Evolutionary conservation across 2,329 filamentous ascomycete species (phyloP).

Genomic region (Xylaria digitata): DNA sequence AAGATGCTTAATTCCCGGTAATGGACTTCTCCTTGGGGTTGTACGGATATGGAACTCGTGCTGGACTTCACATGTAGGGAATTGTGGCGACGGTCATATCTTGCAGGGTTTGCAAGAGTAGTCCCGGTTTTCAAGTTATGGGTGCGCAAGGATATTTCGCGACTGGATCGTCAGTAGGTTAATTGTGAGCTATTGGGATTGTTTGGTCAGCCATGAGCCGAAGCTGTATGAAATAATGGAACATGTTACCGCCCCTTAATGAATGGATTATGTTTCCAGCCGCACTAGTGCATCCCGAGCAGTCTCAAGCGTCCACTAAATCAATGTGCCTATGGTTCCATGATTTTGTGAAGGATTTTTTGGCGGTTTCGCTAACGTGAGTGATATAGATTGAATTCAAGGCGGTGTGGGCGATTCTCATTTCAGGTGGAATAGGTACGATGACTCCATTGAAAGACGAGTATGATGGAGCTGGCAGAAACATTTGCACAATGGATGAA

Average conservation of each 20-base stretch:
- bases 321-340: not conserved
- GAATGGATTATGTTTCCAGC: not conserved
- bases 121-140: not conserved
- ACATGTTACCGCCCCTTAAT: conserved; percentile 1
- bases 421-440: not conserved
- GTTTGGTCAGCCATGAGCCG: not conserved
- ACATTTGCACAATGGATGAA: not conserved
- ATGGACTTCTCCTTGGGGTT: not conserved
- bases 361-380: not conserved
- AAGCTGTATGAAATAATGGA: conserved; percentile 7
- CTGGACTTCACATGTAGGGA: not conserved
- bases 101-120: not conserved
- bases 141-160: not conserved
- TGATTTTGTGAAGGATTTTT: not conserved
- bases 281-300: not conserved
- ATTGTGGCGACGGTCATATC: conserved; percentile 1
- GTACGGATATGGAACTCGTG: not conserved
- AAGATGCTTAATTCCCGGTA: not conserved
- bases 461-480: not conserved
- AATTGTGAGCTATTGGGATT: conserved; percentile 4
- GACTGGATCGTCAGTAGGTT: not conserved
- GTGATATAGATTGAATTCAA: not conserved
- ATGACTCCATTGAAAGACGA: not conserved
- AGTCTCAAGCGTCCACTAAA: not conserved
- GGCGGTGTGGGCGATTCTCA: not conserved